A percentile compares a stretch with the other conserved stretches of the same genome.
These are phyloP conservation scores for Straminergon stramineum DNA, from an alignment of 225 moss, liverwort and hornwort species.

Conservation along the genomic window DNA sequence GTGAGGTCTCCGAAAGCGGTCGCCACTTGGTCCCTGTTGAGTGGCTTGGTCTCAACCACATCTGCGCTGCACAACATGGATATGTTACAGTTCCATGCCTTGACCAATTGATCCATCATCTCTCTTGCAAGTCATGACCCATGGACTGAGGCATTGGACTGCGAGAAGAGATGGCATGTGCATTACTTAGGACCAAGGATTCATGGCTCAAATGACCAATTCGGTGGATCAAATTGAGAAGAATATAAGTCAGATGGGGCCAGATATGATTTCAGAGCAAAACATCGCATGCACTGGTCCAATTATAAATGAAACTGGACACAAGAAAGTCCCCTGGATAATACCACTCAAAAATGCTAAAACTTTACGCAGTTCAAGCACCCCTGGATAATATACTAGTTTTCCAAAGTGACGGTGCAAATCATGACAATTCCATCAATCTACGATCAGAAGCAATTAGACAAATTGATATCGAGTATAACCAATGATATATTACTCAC, in stretches of 20 bases:
- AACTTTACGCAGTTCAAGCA: neutral
- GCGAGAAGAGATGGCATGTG: neutral
- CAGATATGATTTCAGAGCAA: neutral
- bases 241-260: neutral
- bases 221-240: neutral
- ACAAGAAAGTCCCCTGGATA: neutral
- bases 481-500: constrained; percentile 23
- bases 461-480: neutral
- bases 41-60: constrained; percentile 39
- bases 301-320: neutral
- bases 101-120: neutral
- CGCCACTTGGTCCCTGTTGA: constrained; percentile 28
- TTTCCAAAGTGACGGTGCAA: neutral
- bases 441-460: neutral
- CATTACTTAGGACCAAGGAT: neutral
- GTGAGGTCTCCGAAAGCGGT: constrained; percentile 14
- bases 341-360: neutral
- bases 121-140: neutral
- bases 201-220: neutral
- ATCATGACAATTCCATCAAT: neutral
- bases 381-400: neutral
- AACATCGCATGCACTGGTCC: neutral
- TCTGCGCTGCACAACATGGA: constrained; percentile 48
- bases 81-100: neutral
- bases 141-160: neutral